A percentile compares a stretch with the other conserved stretches of the same genome.
These are phyloP conservation scores for Suillus americanus DNA, from an alignment of 768 basidiomycete genomes.

Conservation along the genomic window DNA sequence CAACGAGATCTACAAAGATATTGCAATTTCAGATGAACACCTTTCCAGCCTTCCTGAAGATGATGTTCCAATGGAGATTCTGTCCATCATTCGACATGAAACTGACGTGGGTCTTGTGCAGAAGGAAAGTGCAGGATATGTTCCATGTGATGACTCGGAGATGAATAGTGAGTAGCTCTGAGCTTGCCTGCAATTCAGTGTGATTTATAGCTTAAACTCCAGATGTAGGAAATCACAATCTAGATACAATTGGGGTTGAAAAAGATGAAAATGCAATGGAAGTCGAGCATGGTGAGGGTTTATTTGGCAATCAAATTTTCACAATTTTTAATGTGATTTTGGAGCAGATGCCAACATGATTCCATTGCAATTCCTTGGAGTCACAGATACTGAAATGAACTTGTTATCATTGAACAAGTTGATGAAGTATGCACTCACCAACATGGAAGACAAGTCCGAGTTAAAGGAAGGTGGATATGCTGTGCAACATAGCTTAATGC, in stretches of 20 bases:
- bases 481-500: not conserved
- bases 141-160: constrained; percentile 13
- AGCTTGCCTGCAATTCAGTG: too few species aligned
- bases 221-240: too few species aligned
- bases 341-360: not conserved
- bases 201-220: too few species aligned
- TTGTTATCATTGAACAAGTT: not conserved
- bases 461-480: not conserved
- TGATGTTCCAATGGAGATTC: constrained; percentile 28
- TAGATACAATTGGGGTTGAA: too few species aligned
- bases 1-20: not conserved
- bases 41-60: not conserved
- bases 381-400: not conserved
- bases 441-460: not conserved
- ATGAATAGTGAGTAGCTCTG: constrained; percentile 7
- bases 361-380: not conserved
- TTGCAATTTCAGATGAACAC: not conserved
- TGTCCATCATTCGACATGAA: constrained; percentile 15
- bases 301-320: too few species aligned
- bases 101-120: constrained; percentile 16
- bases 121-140: constrained; percentile 32
- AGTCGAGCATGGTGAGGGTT: too few species aligned
- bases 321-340: too few species aligned
- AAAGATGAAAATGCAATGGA: too few species aligned
- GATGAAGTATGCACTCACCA: not conserved